Base-by-base conservation (phyloP, 2,329 filamentous ascomycete species). In the Didymella glomerata region DNA sequence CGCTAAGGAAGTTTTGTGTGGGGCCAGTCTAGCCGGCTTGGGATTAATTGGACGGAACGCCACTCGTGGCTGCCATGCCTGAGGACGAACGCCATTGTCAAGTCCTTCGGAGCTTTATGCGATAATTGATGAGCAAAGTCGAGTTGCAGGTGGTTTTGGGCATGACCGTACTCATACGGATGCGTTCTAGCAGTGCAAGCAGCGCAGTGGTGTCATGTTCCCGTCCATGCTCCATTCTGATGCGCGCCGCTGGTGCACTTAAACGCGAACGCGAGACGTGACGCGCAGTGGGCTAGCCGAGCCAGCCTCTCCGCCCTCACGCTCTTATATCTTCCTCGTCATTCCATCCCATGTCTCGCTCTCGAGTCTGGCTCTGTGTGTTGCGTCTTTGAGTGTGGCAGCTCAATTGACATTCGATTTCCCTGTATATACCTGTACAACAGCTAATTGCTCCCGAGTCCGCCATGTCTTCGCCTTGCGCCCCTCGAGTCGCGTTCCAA, bases 401-500 rank as follows among this genome's bases (percentile, higher is more conserved):
- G 46, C 27, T 38, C 46, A 36, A 51, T 54, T 36, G 32, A n/a
- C 11, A 25, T n/a, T 30, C 10, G 9, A 11, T 30, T 40, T 22
- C 11, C 24, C 20, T 50, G 48, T 52, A 48, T 36, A 48, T 52
- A 52, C 34, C 22, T 40, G 54, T 46, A 50, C 54, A 47, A 24
- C 36, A 52, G 25, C 34, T 51, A 27, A 41, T 57, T 40, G 20
- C 25, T 36, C 28, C 34, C 18, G 25, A 62, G 44, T 40, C 45
- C 56, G 54, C n/a, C 27, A 72, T 72, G 67, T 74, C 71, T 25
- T 73, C 72, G 22, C 71, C 69, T 7, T 70, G 64, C 53, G 59
- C 67, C 41, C 44, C 61, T 51, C 65, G 64, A 60, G 61, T 62
- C 52, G 61, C 60, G 60, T 64, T 70, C 52, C 64, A 65, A 54